Percentiles rank a stretch among this genome's conserved stretches.
Evolutionary conservation across 805 yeast species (phyloP).

Genomic region (Suhomyces sp.): DNA sequence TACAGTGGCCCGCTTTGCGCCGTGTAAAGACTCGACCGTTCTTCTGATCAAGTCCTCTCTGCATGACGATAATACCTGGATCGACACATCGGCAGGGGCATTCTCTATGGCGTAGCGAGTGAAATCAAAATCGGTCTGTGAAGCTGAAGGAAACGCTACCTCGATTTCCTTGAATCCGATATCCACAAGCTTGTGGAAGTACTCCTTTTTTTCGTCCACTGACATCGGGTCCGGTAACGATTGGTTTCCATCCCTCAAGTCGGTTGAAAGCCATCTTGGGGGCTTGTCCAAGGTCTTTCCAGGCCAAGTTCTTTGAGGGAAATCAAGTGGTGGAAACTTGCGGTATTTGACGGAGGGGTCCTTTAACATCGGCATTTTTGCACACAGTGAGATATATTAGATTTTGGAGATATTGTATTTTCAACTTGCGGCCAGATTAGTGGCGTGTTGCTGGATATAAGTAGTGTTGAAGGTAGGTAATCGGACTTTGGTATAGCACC

Average conservation of each 20-base stretch:
- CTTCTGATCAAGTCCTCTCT: constrained; percentile 70
- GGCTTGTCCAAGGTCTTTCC: constrained; percentile 53
- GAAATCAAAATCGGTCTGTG: constrained; percentile 78
- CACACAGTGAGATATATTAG: no score
- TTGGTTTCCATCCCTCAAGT: constrained; percentile 81
- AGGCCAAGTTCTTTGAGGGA: constrained; percentile 75
- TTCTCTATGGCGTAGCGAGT: constrained; percentile 71
- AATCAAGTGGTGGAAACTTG: constrained; percentile 52
- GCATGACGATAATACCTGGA: constrained; percentile 76
- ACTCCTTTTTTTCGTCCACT: constrained; percentile 70
- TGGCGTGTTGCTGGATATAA: no score
- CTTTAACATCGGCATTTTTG: constrained; percentile 36
- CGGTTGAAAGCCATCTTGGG: constrained; percentile 84
- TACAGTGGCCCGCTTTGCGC: constrained; percentile 73
- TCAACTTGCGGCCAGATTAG: no score
- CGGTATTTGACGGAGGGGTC: constrained; percentile 67
- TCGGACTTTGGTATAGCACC: not conserved
- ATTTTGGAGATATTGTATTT: no score
- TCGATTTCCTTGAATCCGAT: constrained; percentile 82
- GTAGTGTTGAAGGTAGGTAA: not conserved
- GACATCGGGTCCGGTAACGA: constrained; percentile 86
- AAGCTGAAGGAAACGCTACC: constrained; percentile 79
- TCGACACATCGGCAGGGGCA: constrained; percentile 74
- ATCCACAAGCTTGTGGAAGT: constrained; percentile 65
- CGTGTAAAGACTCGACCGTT: constrained; percentile 69